Evolutionary conservation across 2,329 filamentous ascomycete genomes (phyloP).

Genomic region (Calonectria leucothoes): DNA sequence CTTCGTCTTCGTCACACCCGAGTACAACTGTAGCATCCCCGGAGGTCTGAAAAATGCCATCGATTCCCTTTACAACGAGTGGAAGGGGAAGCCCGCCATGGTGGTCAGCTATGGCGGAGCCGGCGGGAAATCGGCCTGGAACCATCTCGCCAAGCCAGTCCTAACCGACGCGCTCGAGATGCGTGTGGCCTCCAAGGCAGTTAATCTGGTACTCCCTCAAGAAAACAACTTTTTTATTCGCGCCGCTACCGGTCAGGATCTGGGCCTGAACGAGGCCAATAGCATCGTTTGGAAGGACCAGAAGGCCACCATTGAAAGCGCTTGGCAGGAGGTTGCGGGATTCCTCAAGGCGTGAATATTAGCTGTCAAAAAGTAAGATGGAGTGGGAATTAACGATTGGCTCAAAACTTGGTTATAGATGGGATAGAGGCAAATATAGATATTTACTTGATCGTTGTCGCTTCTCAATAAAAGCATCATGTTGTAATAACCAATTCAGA

Average conservation of each 20-base stretch:
- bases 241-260: neutral
- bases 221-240: neutral
- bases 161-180: neutral
- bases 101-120: conserved; percentile 8
- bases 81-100: conserved; percentile 17
- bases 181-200: neutral
- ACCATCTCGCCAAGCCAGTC: neutral
- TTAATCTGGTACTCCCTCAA: neutral
- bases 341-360: neutral
- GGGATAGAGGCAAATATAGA: no score
- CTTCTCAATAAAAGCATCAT: neutral
- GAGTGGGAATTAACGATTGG: neutral
- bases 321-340: neutral
- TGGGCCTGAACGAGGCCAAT: neutral
- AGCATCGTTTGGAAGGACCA: neutral
- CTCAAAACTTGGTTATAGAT: neutral
- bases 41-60: conserved; percentile 71
- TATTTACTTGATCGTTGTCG: neutral
- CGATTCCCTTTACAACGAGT: conserved; percentile 61
- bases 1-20: conserved; percentile 60
- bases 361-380: neutral
- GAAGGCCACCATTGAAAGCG: neutral
- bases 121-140: neutral
- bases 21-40: conserved; percentile 68
- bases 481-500: neutral